Base-by-base conservation (phyloP, 2,329 filamentous ascomycete genomes). In the Cryphonectria nitschkei region DNA sequence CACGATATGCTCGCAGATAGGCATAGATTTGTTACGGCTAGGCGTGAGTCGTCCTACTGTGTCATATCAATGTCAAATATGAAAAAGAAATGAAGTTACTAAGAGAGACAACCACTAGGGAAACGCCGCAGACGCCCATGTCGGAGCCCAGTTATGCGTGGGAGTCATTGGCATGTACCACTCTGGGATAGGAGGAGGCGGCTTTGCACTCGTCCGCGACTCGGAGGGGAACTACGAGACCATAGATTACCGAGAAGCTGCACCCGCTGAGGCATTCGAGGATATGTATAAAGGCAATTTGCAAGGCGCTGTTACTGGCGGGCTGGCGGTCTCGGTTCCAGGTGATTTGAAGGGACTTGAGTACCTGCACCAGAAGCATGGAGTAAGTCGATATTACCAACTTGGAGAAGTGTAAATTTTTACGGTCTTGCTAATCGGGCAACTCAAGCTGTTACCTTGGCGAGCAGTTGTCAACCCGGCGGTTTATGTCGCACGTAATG, bases 181-280 rank as follows among this genome's bases (percentile, higher is more conserved):
- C 79, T 88, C 88, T 56, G 95, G 95, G 22, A 92, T 98, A 71
- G 95, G 93, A 29, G 95, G 95, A 8, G 95, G 95, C 56, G 95
- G 95, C 2, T 98, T 98, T 81, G 92, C 94, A 86, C 85, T 97
- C 6, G 88, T 97, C 6, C 90, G 93, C 64, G 86, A 89, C 46
- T 82, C 88, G 22, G 84, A 93, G 71, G 94, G 94, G n/a, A 84
- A 84, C 26, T 97, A 95, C 78, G 94, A 97, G 77, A 90, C 91
- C 71, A 90, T 98, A 75, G 95, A 98, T 81, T 98, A 97, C 78
- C 87, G 95, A 63, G 95, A 98, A 80, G 89, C 92, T 0, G 95
- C 95, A 0, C 95, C 95, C 0, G 92, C 91, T 0, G 92, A 93
- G 0, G 93, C 94, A 0, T 90, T 86, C 74, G 85, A 94, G 80